These are phyloP conservation scores for Salix suchowensis DNA, from an alignment of 345 rosid genomes.

Conservation along the genomic window DNA sequence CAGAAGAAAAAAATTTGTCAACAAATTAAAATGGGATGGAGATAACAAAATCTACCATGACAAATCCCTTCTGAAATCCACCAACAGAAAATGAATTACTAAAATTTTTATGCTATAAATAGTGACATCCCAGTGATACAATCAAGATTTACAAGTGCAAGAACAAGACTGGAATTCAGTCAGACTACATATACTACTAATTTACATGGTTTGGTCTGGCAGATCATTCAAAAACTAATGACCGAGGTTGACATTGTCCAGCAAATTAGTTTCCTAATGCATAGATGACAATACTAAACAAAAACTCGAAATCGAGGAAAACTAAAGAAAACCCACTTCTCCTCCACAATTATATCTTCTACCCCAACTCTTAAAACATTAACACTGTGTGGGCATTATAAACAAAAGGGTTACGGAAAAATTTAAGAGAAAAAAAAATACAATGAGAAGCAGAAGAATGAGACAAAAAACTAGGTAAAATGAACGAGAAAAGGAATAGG, in stretches of 20 bases:
- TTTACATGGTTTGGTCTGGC: not conserved
- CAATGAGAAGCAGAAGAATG: no score
- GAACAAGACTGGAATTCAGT: not conserved
- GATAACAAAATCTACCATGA: not conserved
- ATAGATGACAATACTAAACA: not conserved
- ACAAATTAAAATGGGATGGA: not conserved
- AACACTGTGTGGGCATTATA: not conserved
- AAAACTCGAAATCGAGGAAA: not conserved
- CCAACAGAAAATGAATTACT: not conserved
- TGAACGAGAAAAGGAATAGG: no score
- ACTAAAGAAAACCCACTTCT: not conserved
- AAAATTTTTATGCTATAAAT: not conserved
- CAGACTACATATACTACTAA: not conserved
- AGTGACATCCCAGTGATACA: not conserved
- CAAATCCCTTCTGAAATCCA: not conserved
- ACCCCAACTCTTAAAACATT: not conserved
- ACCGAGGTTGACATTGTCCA: not conserved
- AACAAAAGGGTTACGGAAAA: not conserved
- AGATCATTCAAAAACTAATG: not conserved
- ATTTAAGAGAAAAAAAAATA: no score
- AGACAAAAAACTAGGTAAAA: no score
- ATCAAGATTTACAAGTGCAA: not conserved
- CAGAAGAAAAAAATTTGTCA: not conserved
- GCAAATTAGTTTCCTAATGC: not conserved
- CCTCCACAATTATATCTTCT: not conserved